These are phyloP conservation scores for Leptographium wingfieldii DNA, from an alignment of 2,329 filamentous ascomycete genomes.

Conservation along the genomic window DNA sequence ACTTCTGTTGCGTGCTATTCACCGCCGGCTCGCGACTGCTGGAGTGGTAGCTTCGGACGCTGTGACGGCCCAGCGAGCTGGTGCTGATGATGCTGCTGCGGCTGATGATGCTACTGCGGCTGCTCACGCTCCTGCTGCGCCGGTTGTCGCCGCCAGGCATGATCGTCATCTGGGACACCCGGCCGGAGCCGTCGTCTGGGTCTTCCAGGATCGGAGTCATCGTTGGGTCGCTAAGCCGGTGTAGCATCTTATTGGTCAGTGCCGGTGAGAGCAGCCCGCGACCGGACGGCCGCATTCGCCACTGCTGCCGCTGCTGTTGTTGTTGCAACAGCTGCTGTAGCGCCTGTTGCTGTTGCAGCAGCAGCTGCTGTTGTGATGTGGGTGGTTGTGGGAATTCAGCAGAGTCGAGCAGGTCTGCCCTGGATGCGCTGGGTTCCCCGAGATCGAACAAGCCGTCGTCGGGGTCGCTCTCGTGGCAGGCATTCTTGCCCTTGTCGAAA, in stretches of 20 bases:
- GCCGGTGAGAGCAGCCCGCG: background rate
- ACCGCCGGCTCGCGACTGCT: slow-evolving; percentile 13
- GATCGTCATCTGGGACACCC: background rate
- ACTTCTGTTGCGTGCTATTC: background rate
- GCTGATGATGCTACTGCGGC: background rate
- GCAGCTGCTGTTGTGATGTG: background rate
- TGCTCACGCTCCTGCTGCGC: background rate
- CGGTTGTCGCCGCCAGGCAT: background rate
- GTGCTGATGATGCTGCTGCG: background rate
- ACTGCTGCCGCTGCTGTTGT: background rate
- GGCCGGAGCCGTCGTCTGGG: slow-evolving; percentile 4
- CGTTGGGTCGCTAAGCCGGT: slow-evolving; percentile 7
- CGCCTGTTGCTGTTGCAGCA: background rate
- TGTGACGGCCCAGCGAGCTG: background rate
- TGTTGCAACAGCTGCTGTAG: background rate
- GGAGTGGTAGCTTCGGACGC: slow-evolving; percentile 12
- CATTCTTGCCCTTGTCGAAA: background rate
- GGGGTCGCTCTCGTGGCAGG: background rate
- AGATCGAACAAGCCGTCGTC: background rate
- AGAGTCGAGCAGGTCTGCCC: too few species aligned
- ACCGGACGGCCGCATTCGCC: background rate
- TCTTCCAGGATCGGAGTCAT: slow-evolving; percentile 11
- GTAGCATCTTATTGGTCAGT: background rate
- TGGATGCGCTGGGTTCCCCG: background rate
- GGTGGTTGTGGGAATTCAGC: background rate